Percentiles rank a stretch among this genome's conserved stretches.
These are phyloP conservation scores for Bombardia bombarda DNA, from an alignment of 495 filamentous ascomycete species.

Conservation along the genomic window DNA sequence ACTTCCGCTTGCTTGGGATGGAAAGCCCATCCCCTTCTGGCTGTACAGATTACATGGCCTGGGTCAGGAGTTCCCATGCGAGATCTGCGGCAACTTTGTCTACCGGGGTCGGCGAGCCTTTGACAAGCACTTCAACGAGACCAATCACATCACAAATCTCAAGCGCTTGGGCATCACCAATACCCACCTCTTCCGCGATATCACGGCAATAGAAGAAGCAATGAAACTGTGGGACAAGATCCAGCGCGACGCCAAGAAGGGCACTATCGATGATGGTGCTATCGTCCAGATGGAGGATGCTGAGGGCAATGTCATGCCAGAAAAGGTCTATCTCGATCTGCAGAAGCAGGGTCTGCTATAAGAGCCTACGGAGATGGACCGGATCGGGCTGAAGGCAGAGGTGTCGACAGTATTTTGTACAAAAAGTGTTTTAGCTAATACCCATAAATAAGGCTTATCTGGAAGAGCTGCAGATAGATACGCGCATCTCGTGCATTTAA, in stretches of 20 bases:
- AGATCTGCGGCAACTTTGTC: slow-evolving; percentile 95
- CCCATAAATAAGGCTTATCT: background rate
- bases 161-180: slow-evolving; percentile 92
- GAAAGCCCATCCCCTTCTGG: slow-evolving; percentile 98
- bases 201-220: slow-evolving; percentile 85
- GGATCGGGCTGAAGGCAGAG: background rate
- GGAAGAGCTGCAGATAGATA: background rate
- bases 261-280: slow-evolving; percentile 63
- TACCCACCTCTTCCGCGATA: slow-evolving; percentile 87
- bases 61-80: slow-evolving; percentile 90
- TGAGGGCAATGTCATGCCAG: slow-evolving; percentile 96
- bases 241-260: slow-evolving; percentile 74
- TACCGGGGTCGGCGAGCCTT: slow-evolving; percentile 95
- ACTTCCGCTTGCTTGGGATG: slow-evolving; percentile 91
- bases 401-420: background rate
- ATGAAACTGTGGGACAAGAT: slow-evolving; percentile 88
- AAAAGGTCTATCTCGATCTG: slow-evolving; percentile 90
- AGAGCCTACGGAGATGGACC: background rate
- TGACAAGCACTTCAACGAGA: slow-evolving; percentile 97
- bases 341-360: slow-evolving; percentile 63
- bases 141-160: slow-evolving; percentile 82
- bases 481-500: no score
- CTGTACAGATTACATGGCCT: slow-evolving; percentile 94
- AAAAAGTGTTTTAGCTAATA: background rate
- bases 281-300: slow-evolving; percentile 98